A percentile compares a stretch with the other conserved stretches of the same genome.
phyloP scores from a whole-genome alignment of 805 yeast genomes.

The Candida coquimbonensis region DNA sequence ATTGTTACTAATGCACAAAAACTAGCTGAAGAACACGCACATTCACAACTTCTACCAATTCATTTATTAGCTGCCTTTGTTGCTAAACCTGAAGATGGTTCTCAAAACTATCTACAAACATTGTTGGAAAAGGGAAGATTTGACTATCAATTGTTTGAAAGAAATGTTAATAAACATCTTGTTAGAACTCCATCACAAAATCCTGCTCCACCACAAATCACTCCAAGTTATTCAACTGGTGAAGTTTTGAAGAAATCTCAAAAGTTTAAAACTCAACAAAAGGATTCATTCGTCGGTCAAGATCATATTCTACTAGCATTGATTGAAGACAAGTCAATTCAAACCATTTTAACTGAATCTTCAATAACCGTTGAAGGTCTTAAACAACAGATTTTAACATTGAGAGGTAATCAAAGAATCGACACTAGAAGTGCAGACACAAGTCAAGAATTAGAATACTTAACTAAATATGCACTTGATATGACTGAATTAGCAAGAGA shows the following conservation, averaged over 20 bases:
- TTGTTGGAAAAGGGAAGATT: constrained; percentile 79
- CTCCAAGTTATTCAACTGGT: constrained; percentile 71
- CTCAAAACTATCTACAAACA: constrained; percentile 67
- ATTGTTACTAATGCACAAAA: constrained; percentile 74
- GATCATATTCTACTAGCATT: constrained; percentile 87
- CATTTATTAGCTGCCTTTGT: constrained; percentile 91
- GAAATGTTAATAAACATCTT: constrained; percentile 71
- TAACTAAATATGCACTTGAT: constrained; percentile 86
- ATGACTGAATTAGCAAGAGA: constrained; percentile 88
- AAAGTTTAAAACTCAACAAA: constrained; percentile 78
- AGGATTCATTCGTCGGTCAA: constrained; percentile 88
- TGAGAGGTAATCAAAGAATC: constrained; percentile 87
- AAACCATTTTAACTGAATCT: constrained; percentile 65
- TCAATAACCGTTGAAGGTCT: constrained; percentile 62
- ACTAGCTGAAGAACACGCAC: constrained; percentile 77
- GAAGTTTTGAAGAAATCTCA: constrained; percentile 67
- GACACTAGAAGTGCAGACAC: constrained; percentile 94
- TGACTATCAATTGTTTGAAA: constrained; percentile 76
- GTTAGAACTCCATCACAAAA: constrained; percentile 82
- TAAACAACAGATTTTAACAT: constrained; percentile 66
- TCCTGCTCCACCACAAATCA: constrained; percentile 81
- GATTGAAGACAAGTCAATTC: constrained; percentile 68
- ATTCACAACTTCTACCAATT: constrained; percentile 78
- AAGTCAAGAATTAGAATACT: constrained; percentile 73
- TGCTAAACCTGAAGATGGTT: constrained; percentile 46